Percentiles rank a stretch among this genome's conserved stretches.
Evolutionary conservation across 148 eudicot species (phyloP).

Genomic region (Simmondsia chinensis): DNA sequence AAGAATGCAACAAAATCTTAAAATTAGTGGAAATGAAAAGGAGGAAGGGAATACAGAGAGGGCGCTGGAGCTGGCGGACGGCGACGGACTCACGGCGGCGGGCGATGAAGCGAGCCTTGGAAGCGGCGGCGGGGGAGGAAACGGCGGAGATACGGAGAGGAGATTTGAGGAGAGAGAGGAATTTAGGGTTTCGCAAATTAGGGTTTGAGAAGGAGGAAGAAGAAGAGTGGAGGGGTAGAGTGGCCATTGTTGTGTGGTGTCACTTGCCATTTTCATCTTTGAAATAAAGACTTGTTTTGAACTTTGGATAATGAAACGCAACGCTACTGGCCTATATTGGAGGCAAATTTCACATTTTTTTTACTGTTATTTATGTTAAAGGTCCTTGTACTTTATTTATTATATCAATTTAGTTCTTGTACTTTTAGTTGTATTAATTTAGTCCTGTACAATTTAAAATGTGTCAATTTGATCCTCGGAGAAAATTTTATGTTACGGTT

Average conservation of each 20-base stretch:
- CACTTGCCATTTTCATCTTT: no score
- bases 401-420: no score
- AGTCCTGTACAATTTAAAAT: no score
- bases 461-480: no score
- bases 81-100: conserved; percentile 46
- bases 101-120: conserved; percentile 62
- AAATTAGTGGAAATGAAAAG: not conserved
- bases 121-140: conserved; percentile 38
- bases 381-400: no score
- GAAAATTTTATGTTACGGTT: no score
- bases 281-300: no score
- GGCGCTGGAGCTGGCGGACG: conserved; percentile 57
- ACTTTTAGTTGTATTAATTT: no score
- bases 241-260: conserved; percentile 3
- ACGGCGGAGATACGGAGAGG: conserved; percentile 36
- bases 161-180: conserved; percentile 14
- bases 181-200: not conserved
- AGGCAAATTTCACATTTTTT: not conserved
- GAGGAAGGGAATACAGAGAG: conserved; percentile 35
- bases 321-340: not conserved
- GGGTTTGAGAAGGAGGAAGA: not conserved
- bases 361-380: no score
- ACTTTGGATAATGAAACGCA: no score
- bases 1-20: not conserved
- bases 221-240: conserved; percentile 22